A percentile compares a stretch with the other conserved stretches of the same genome.
phyloP scores from a whole-genome alignment of 2,329 filamentous ascomycete genomes.

The Pseudogymnoascus sp. region DNA sequence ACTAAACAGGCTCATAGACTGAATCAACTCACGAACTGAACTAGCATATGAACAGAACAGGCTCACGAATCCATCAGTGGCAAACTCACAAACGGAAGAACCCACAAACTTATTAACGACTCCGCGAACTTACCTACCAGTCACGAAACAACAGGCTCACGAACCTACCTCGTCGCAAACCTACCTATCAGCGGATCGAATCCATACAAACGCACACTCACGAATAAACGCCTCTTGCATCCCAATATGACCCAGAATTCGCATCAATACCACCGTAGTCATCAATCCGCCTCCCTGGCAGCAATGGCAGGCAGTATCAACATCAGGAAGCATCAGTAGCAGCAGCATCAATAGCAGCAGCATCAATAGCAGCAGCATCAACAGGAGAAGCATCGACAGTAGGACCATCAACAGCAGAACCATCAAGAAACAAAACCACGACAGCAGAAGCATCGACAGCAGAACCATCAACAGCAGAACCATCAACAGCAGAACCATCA shows the following conservation, averaged over 20 bases:
- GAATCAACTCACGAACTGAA: background rate
- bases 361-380: background rate
- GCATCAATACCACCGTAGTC: background rate
- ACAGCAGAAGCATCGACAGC: background rate
- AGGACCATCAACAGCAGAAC: background rate
- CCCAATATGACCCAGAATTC: background rate
- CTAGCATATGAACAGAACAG: background rate
- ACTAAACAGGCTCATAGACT: background rate
- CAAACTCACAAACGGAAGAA: background rate
- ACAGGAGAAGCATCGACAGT: background rate
- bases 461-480: background rate
- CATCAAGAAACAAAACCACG: background rate
- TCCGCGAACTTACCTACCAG: background rate
- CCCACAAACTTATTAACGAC: background rate
- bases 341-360: background rate
- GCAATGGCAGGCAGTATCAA: background rate
- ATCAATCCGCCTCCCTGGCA: background rate
- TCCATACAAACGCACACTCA: background rate
- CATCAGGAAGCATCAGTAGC: background rate
- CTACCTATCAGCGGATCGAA: background rate
- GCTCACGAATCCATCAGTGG: background rate
- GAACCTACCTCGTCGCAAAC: background rate
- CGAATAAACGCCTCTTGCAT: background rate
- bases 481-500: background rate
- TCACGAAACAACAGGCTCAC: background rate